Percentiles rank a stretch among this genome's conserved stretches.
Evolutionary conservation across 768 basidiomycete genomes (phyloP).

Genomic region (Kwoniella mangroviensis): DNA sequence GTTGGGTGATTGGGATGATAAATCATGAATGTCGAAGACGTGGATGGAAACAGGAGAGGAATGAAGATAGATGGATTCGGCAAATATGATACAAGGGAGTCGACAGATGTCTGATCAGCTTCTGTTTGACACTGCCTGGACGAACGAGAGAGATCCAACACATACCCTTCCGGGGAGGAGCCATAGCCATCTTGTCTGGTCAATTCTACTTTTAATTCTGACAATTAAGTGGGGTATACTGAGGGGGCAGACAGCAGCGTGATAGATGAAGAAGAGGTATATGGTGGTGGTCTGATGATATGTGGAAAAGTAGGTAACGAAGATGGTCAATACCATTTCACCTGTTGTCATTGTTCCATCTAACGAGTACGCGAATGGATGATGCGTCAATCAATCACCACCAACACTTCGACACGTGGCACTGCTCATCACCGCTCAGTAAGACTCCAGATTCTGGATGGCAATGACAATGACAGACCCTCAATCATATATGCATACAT

Average conservation of each 20-base stretch:
- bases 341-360: not conserved
- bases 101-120: constrained; percentile 4
- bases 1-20: no score
- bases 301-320: not conserved
- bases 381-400: not conserved
- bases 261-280: not conserved
- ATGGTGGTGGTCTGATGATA: not conserved
- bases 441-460: not conserved
- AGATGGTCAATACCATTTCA: not conserved
- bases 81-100: not conserved
- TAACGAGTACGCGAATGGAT: constrained; percentile 1
- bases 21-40: no score
- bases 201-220: not conserved
- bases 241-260: not conserved
- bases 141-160: not conserved
- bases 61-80: not conserved
- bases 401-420: not conserved
- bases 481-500: constrained; percentile 1
- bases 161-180: constrained; percentile 35
- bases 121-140: not conserved
- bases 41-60: not conserved
- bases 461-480: not conserved
- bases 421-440: not conserved
- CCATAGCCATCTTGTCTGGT: constrained; percentile 24
- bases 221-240: not conserved